Evolutionary conservation across 2,329 filamentous ascomycete species (phyloP), one percentile per base, ranked within the genome.

Genomic region (Diaporthe ampelina): DNA sequence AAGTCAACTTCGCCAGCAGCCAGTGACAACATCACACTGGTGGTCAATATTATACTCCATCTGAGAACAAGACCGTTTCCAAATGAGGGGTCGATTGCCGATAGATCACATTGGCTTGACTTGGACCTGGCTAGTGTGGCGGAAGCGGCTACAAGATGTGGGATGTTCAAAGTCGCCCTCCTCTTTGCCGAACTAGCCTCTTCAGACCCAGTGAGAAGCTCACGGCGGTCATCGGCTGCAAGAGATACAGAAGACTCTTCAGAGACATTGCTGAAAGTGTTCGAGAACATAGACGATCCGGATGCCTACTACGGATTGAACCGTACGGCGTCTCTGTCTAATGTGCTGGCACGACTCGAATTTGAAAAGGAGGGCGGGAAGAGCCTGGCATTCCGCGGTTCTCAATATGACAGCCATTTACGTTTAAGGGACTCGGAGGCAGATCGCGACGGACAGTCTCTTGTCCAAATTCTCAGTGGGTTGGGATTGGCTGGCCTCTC

Each of bases 271-370:
- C 88, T 98, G 58, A 87, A 90, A 0, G 95, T 99, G 3, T 99
- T 97, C 81, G 93, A 94, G 80, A 96, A 94, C 75, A 94, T 99
- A 61, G 95, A 98, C 80, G 97, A 99, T 79, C 96, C 95, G 1
- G 97, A 99, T 82, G 93, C 95, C 0, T 99, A 97, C 82, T 99
- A 99, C 80, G 97, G 97, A 5, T 88, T 98, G 10, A 91, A 94
- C 56, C 94, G 97, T 82, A 90, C 91, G 54, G 90, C 95, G 9
- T 95, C 92, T 73, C 84, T 99, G 21, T 87, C 90, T 21, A 94
- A 93, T 15, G 93, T 98, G 0, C 86, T 98, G 74, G 90, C 93
- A 68, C 92, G 94, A 13, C 88, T 98, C 6, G 95, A 98, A 77
- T 96, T 98, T 80, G 97, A 99, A 83, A 92, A 92, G 67, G 93